These are phyloP conservation scores for Sporothrix curviconia DNA, from an alignment of 2,329 filamentous ascomycete species.

Conservation along the genomic window DNA sequence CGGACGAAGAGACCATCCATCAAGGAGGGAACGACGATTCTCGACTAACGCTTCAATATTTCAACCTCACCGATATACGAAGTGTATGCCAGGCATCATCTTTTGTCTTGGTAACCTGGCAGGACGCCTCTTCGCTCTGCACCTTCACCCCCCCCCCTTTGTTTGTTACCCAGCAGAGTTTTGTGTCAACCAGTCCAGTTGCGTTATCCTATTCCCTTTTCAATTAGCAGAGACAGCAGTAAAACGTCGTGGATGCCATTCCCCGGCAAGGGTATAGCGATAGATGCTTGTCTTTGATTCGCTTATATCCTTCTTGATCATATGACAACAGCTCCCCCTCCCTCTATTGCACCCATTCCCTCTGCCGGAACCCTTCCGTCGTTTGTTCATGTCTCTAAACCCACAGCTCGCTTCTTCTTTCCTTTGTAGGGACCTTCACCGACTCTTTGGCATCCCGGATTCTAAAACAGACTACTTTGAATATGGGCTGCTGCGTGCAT, in stretches of 20 bases:
- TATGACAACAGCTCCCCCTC: neutral
- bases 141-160: neutral
- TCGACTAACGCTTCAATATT: neutral
- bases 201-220: neutral
- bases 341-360: neutral
- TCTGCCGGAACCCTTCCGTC: neutral
- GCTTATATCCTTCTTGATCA: too few species aligned
- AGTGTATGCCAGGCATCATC: too few species aligned
- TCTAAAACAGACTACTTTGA: neutral
- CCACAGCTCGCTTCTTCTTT: neutral
- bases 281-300: too few species aligned
- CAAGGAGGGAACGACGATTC: neutral
- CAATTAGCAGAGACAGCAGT: neutral
- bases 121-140: neutral
- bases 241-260: neutral
- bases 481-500: neutral
- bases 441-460: neutral
- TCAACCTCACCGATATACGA: neutral
- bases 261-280: too few species aligned
- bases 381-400: neutral
- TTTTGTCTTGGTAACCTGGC: too few species aligned
- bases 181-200: neutral
- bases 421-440: slow-evolving; percentile 3
- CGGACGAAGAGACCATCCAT: neutral
- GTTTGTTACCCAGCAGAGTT: neutral